Evolutionary conservation across 495 filamentous ascomycete species (phyloP).

Genomic region (Cudoniella acicularis): DNA sequence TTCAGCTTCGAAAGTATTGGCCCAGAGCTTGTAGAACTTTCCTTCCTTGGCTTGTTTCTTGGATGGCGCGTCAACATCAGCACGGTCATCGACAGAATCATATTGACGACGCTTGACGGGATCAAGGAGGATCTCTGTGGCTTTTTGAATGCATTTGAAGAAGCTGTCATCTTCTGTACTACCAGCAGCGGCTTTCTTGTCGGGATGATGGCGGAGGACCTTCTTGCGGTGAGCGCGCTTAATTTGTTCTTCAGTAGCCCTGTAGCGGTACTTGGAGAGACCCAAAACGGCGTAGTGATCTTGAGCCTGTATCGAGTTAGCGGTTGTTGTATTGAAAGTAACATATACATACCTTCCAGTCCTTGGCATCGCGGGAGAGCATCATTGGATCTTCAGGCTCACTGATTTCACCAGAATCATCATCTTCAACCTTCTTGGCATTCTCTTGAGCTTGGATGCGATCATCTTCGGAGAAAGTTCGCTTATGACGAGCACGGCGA

Average conservation of each 20-base stretch:
- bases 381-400: conserved; percentile 89
- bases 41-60: conserved; percentile 84
- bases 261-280: conserved; percentile 83
- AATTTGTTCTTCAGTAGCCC: conserved; percentile 95
- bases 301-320: conserved; percentile 61
- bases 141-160: conserved; percentile 99
- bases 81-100: conserved; percentile 91
- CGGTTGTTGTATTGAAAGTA: neutral
- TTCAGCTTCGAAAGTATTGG: conserved; percentile 80
- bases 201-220: conserved; percentile 96
- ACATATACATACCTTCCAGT: conserved; percentile 80
- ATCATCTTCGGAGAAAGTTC: conserved; percentile 98
- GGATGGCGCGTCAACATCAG: conserved; percentile 82
- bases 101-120: conserved; percentile 91
- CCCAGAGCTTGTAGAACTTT: conserved; percentile 94
- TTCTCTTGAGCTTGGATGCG: conserved; percentile 91
- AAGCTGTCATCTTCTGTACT: conserved; percentile 91
- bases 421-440: conserved; percentile 92
- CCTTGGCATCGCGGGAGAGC: conserved; percentile 89
- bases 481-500: conserved; percentile 90
- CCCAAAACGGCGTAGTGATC: conserved; percentile 98
- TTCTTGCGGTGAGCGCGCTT: conserved; percentile 98
- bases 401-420: conserved; percentile 84
- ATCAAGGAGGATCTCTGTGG: conserved; percentile 88
- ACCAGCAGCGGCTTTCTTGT: conserved; percentile 93